Base-by-base conservation (phyloP, 2,329 filamentous ascomycete genomes). In the Colletotrichum melonis region DNA sequence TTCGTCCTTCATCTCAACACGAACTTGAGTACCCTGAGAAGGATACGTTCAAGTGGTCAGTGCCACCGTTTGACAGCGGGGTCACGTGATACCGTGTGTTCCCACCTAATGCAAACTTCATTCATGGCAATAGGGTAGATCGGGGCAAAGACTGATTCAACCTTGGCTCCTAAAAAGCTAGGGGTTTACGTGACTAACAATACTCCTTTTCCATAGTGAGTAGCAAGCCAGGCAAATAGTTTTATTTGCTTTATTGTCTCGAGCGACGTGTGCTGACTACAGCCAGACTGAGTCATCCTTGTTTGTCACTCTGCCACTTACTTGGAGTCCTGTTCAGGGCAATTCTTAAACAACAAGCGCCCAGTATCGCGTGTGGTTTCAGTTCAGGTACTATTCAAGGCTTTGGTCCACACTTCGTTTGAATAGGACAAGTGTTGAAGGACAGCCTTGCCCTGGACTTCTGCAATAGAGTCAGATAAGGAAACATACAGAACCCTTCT, bases 81-180 rank as follows among this genome's bases (percentile, higher is more conserved):
- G 24, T 57, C 63, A 65, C 63, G 63, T 65, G 63, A 65, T 6
- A 0, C 4, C n/a, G 2, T 9, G 19, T 46, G 32, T 57, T 65
- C 35, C 63, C 63, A 57, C 63, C 24, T 19, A 8, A 19, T 24
- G 32, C 52, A 65, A 65, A 65, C 63, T 65, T 65, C 63, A 46
- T 46, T 7, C 11, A 28, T 28, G 32, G n/a, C 32, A 22, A 19
- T 26, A 56, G 22, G 26, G 54, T 28, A 56, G 22, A 49, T 16
- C 9, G 54, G 22, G 26, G 54, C 22, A 6, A 24, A 5, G n/a
- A 14, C 32, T 2, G 9, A 16, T 11, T 12, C n/a, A 24, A 26
- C 24, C 52, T 26, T 11, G 24, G 35, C 24, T 65, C 24, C 16
- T 14, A 22, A 26, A 2, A n/a, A 30, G 16, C 24, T 11, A 2